Evolutionary conservation across 2,329 filamentous ascomycete species (phyloP).

Genomic region (Phialocephala subalpina): DNA sequence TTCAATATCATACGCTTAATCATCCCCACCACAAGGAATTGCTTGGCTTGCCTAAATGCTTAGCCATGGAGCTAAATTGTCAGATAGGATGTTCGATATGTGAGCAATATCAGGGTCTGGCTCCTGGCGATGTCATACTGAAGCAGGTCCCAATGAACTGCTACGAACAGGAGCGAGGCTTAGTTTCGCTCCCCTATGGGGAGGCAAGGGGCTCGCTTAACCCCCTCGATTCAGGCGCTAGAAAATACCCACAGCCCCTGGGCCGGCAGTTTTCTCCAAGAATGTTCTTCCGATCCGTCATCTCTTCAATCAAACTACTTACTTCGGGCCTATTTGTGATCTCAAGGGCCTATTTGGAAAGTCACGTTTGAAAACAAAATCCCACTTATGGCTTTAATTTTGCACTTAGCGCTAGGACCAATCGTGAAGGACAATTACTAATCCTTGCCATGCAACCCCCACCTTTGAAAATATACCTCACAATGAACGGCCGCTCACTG

Average conservation of each 20-base stretch:
- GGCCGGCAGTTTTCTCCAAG: background rate
- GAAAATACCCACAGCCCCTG: background rate
- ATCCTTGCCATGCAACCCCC: background rate
- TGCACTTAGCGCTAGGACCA: no score
- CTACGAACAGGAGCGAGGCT: background rate
- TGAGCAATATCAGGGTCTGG: background rate
- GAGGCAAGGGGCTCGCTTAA: background rate
- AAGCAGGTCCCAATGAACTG: background rate
- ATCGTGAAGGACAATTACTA: background rate
- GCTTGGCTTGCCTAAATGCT: background rate
- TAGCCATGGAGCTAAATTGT: background rate
- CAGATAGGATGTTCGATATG: background rate
- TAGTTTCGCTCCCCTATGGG: background rate
- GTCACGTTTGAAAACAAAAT: no score
- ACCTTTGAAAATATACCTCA: background rate
- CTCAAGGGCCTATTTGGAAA: no score
- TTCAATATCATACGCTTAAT: background rate
- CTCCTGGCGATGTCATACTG: background rate
- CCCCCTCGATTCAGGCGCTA: background rate
- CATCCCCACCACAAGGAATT: no score
- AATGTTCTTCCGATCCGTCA: background rate
- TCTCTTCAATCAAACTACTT: background rate
- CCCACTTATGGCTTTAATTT: no score
- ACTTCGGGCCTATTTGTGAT: no score
- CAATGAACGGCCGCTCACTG: background rate